A percentile compares a stretch with the other conserved stretches of the same genome.
phyloP scores from a whole-genome alignment of 352 stramenopile species.

The Phytophthora macrochlamydospora region DNA sequence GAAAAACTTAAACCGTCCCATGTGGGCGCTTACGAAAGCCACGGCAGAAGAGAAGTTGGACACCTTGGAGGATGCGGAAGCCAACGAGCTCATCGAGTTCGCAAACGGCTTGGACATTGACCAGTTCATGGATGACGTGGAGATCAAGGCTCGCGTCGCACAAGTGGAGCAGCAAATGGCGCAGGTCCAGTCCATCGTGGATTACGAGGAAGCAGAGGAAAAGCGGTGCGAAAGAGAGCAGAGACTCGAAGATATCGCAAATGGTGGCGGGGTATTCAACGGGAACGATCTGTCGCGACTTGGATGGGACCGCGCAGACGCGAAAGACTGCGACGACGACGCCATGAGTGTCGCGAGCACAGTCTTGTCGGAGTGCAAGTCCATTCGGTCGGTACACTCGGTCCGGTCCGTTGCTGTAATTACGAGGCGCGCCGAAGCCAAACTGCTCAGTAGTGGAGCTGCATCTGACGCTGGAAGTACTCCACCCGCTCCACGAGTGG shows the following conservation, averaged over 20 bases:
- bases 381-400: slow-evolving; percentile 86
- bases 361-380: slow-evolving; percentile 88
- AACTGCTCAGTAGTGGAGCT: slow-evolving; percentile 39
- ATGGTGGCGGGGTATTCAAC: slow-evolving; percentile 40
- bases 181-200: slow-evolving; percentile 87
- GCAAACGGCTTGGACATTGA: slow-evolving; percentile 94
- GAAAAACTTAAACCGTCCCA: slow-evolving; percentile 62
- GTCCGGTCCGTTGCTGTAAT: slow-evolving; percentile 78
- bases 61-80: slow-evolving; percentile 77
- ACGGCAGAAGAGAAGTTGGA: slow-evolving; percentile 80
- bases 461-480: slow-evolving; percentile 28
- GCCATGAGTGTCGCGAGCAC: slow-evolving; percentile 66
- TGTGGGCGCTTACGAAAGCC: slow-evolving; percentile 93
- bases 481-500: slow-evolving; percentile 70
- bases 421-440: slow-evolving; percentile 74
- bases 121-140: slow-evolving; percentile 94
- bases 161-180: slow-evolving; percentile 92
- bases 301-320: slow-evolving; percentile 31
- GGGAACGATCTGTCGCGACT: slow-evolving; percentile 62
- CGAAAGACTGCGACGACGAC: slow-evolving; percentile 67
- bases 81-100: slow-evolving; percentile 94
- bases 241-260: slow-evolving; percentile 62
- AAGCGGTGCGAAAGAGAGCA: slow-evolving; percentile 83
- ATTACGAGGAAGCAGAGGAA: slow-evolving; percentile 78
- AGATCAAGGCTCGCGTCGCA: slow-evolving; percentile 80